Conservation (phyloP, 2,329 filamentous ascomycete genomes). For the Trichophyton verrucosum region DNA sequence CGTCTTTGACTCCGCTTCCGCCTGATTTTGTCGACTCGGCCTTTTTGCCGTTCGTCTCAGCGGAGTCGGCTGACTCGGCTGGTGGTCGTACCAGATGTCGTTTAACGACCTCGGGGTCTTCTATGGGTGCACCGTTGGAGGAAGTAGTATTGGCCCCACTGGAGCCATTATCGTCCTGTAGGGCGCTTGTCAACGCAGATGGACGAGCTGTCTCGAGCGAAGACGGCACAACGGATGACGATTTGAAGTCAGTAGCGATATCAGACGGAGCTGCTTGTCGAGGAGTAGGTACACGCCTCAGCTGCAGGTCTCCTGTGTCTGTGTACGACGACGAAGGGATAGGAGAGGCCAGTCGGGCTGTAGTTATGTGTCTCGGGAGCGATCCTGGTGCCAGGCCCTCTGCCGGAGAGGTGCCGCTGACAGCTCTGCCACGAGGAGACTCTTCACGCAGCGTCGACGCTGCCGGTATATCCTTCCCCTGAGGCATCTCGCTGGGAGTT, state of each 20-base stretch:
- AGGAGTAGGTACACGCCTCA: conserved; percentile 34
- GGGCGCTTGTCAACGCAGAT: conserved; percentile 77
- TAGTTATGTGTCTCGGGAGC: conserved; percentile 40
- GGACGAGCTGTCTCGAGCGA: conserved; percentile 60
- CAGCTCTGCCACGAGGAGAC: conserved; percentile 6
- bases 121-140: conserved; percentile 48
- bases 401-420: conserved; percentile 11
- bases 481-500: background rate
- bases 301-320: conserved; percentile 35
- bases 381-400: conserved; percentile 29
- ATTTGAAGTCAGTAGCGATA: conserved; percentile 50
- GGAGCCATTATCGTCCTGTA: conserved; percentile 44
- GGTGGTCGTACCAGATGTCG: conserved; percentile 72
- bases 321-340: conserved; percentile 35
- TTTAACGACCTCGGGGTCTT: conserved; percentile 84
- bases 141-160: conserved; percentile 32
- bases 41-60: conserved; percentile 18
- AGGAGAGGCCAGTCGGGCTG: conserved; percentile 44
- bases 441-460: conserved; percentile 18
- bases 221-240: conserved; percentile 45
- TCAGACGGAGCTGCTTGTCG: conserved; percentile 34
- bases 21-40: conserved; percentile 23
- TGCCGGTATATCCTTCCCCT: conserved; percentile 16
- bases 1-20: conserved; percentile 22
- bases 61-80: background rate